phyloP scores from a whole-genome alignment of 2,329 filamentous ascomycete genomes.

The Aureobasidium sp. region DNA sequence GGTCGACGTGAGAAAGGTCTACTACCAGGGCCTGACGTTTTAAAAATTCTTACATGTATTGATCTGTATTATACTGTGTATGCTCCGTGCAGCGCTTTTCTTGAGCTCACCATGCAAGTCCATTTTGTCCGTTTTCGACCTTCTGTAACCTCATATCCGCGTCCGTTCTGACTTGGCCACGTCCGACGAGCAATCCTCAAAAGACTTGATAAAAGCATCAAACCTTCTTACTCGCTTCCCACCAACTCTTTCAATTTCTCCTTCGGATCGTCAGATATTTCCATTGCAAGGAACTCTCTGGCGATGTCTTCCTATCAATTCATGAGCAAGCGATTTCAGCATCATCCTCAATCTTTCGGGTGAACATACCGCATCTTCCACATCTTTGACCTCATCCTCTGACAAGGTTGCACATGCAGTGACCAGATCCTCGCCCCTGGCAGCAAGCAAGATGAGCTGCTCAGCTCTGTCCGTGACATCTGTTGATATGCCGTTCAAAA shows the following conservation, averaged over 20 bases:
- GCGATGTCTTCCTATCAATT: background rate
- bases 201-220: no score
- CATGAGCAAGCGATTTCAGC: background rate
- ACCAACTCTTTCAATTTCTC: background rate
- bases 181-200: no score
- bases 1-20: constrained; percentile 93
- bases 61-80: background rate
- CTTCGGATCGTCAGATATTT: background rate
- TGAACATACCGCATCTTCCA: constrained; percentile 57
- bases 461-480: constrained; percentile 70
- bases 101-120: no score
- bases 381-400: constrained; percentile 53
- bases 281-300: background rate
- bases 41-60: constrained; percentile 24
- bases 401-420: constrained; percentile 64
- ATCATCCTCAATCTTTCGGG: background rate
- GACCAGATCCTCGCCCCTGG: constrained; percentile 68
- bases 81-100: background rate
- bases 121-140: no score
- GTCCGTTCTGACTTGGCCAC: no score
- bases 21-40: constrained; percentile 75
- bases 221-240: background rate
- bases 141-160: no score
- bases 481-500: constrained; percentile 72
- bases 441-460: constrained; percentile 60